Percentiles rank a stretch among this genome's conserved stretches.
Conservation (phyloP, 306 rosid genomes). For the Purshia tridentata region DNA sequence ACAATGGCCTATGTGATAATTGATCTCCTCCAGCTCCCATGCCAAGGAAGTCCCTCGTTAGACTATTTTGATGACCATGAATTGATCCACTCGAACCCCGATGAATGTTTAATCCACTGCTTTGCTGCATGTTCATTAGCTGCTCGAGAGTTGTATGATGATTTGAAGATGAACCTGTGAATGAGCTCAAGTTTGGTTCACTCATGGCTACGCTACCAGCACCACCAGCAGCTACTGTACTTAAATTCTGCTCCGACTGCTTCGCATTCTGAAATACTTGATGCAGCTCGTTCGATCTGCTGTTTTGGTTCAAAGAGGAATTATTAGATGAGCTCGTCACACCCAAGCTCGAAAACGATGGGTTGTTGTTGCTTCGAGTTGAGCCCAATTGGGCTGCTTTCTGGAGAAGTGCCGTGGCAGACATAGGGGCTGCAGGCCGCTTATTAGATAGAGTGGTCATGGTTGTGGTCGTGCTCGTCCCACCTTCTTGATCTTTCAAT, state of each 20-base stretch:
- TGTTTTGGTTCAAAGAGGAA: slow-evolving; percentile 13
- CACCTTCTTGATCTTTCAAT: slow-evolving; percentile 36
- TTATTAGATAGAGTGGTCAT: background rate
- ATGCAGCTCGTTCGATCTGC: slow-evolving; percentile 17
- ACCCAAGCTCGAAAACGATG: slow-evolving; percentile 49
- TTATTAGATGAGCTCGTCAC: slow-evolving; percentile 38
- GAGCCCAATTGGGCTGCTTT: slow-evolving; percentile 54
- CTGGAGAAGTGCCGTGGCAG: slow-evolving; percentile 50
- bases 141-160: slow-evolving; percentile 1
- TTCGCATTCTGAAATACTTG: slow-evolving; percentile 29
- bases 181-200: background rate
- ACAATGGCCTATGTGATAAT: slow-evolving; percentile 33
- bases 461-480: background rate
- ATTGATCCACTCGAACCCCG: background rate
- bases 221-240: slow-evolving; percentile 11
- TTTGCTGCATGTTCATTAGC: background rate
- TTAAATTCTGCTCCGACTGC: slow-evolving; percentile 6
- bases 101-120: background rate
- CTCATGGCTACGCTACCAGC: too few species aligned
- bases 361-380: slow-evolving; percentile 40
- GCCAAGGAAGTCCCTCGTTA: slow-evolving; percentile 87
- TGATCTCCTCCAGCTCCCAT: slow-evolving; percentile 45
- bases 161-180: background rate
- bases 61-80: slow-evolving; percentile 37
- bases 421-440: slow-evolving; percentile 55